Evolutionary conservation across 306 rosid genomes (phyloP).

Genomic region (Quercus bicolor): DNA sequence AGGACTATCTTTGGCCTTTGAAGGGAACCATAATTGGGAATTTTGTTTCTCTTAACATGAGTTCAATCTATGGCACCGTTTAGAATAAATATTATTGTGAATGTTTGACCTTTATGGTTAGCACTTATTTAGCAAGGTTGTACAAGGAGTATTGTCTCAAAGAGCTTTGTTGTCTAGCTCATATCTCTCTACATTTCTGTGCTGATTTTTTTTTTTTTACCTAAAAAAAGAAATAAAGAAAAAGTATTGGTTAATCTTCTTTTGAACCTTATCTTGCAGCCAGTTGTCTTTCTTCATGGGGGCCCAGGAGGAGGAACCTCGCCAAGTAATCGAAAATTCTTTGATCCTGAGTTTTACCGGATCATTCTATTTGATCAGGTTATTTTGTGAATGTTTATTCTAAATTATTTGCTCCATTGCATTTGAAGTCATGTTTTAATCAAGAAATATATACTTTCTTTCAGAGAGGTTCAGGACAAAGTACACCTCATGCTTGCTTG

Average conservation of each 20-base stretch:
- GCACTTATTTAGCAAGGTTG: not conserved
- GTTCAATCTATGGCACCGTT: not conserved
- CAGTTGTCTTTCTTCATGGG: slow-evolving; percentile 87
- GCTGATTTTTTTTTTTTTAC: not conserved
- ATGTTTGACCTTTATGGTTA: not conserved
- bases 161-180: slow-evolving; percentile 1
- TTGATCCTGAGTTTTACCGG: slow-evolving; percentile 81
- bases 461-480: slow-evolving; percentile 89
- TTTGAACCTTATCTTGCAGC: slow-evolving; percentile 49
- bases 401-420: not conserved
- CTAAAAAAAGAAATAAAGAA: not conserved
- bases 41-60: not conserved
- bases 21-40: not conserved
- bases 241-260: slow-evolving; percentile 2
- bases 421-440: slow-evolving; percentile 6
- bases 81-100: not conserved
- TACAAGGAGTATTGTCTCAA: not conserved
- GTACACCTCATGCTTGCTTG: slow-evolving; percentile 97
- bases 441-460: slow-evolving; percentile 20
- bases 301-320: slow-evolving; percentile 98
- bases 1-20: not conserved
- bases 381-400: slow-evolving; percentile 21
- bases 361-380: slow-evolving; percentile 93
- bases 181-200: not conserved
- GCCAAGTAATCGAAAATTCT: slow-evolving; percentile 70